Evolutionary conservation across 306 rosid species (phyloP).

Genomic region (Castanea sativa): DNA sequence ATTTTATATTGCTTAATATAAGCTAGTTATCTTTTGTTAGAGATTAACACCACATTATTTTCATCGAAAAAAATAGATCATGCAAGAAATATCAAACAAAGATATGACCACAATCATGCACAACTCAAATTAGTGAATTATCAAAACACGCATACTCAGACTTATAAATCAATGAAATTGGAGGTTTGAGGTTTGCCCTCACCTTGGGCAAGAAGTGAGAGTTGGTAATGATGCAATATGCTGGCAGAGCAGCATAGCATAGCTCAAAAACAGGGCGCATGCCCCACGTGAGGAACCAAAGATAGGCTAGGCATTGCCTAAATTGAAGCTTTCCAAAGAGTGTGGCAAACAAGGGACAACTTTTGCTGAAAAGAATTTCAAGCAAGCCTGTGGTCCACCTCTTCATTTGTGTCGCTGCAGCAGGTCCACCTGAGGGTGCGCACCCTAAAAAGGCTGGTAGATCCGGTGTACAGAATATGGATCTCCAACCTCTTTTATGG

Average conservation of each 20-base stretch:
- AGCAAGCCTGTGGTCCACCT: slow-evolving; percentile 44
- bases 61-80: too few relatives aligned
- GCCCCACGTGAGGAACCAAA: slow-evolving; percentile 13
- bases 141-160: too few relatives aligned
- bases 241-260: slow-evolving; percentile 33
- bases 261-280: slow-evolving; percentile 27
- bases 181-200: neutral
- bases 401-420: slow-evolving; percentile 30
- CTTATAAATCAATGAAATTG: too few relatives aligned
- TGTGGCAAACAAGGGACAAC: slow-evolving; percentile 25
- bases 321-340: slow-evolving; percentile 27
- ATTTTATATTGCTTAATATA: too few relatives aligned
- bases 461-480: slow-evolving; percentile 9
- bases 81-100: too few relatives aligned
- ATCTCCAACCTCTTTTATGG: slow-evolving; percentile 39
- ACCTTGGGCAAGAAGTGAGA: slow-evolving; percentile 43
- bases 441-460: slow-evolving; percentile 45
- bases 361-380: slow-evolving; percentile 32
- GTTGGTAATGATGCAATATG: slow-evolving; percentile 40
- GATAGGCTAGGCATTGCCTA: slow-evolving; percentile 34
- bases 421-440: slow-evolving; percentile 37
- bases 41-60: too few relatives aligned
- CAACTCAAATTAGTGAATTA: too few relatives aligned
- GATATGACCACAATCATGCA: too few relatives aligned
- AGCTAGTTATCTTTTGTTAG: too few relatives aligned